phyloP scores from a whole-genome alignment of 768 basidiomycete genomes.

The Termitomyces heimii region DNA sequence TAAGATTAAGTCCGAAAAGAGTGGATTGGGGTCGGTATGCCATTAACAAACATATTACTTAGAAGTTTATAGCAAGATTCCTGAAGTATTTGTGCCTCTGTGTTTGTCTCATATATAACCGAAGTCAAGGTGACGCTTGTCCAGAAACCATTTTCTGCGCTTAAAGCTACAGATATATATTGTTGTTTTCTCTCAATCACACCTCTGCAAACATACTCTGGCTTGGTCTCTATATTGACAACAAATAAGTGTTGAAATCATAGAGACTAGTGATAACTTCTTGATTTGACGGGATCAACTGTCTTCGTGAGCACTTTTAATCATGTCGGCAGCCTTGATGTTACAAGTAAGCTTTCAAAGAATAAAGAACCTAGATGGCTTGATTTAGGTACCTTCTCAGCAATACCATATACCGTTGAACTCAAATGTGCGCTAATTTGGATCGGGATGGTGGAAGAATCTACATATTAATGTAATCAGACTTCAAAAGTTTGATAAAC shows the following conservation, averaged over 20 bases:
- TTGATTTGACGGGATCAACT: background rate
- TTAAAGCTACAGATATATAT: background rate
- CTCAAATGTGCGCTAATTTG: conserved; percentile 11
- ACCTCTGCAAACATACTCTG: background rate
- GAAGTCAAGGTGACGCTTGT: background rate
- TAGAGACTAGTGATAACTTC: background rate
- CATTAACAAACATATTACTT: background rate
- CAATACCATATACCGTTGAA: conserved; percentile 10
- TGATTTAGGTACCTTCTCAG: conserved; percentile 8
- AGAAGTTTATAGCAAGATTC: background rate
- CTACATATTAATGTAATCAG: background rate
- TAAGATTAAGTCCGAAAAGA: too few species aligned
- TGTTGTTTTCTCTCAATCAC: background rate
- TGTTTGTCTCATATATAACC: background rate
- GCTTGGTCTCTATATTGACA: background rate
- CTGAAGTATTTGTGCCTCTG: background rate
- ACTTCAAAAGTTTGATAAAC: background rate
- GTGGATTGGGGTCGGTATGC: too few species aligned
- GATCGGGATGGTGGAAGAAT: conserved; percentile 11
- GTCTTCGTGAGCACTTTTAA: background rate
- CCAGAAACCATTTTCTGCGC: background rate
- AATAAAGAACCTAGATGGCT: background rate
- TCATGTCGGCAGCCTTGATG: conserved; percentile 10
- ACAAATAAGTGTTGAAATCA: background rate
- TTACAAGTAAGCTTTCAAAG: background rate